These are phyloP conservation scores for Serendipita sp. DNA, from an alignment of 768 basidiomycete genomes.

Conservation along the genomic window DNA sequence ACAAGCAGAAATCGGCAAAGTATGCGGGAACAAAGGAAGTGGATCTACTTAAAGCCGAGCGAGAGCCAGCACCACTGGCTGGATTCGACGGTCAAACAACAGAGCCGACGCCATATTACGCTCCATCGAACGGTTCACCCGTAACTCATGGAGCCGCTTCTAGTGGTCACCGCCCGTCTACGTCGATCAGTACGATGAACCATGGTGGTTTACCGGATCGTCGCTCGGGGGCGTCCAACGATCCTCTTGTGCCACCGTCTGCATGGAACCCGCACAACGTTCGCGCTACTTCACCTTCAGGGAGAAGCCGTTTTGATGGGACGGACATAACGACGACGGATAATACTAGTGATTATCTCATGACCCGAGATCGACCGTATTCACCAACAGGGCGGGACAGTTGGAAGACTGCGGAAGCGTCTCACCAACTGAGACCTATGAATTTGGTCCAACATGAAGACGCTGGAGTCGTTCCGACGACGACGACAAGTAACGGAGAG, in stretches of 20 bases:
- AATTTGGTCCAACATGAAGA: constrained; percentile 79
- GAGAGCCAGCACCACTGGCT: not conserved
- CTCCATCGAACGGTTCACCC: not conserved
- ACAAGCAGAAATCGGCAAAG: not conserved
- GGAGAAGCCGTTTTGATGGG: not conserved
- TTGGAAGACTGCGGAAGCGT: not conserved
- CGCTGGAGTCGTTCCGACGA: constrained; percentile 39
- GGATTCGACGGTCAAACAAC: not conserved
- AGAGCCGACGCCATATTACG: constrained; percentile 1
- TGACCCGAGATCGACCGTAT: not conserved
- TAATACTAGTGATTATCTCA: not conserved
- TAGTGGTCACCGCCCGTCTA: not conserved
- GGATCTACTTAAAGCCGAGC: not conserved
- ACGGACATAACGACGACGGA: not conserved
- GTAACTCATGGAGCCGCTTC: not conserved
- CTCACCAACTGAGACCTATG: constrained; percentile 41
- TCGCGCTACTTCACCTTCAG: not conserved
- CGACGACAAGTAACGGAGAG: constrained; percentile 33
- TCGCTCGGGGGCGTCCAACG: not conserved
- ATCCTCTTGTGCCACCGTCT: not conserved
- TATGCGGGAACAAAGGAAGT: constrained; percentile 1
- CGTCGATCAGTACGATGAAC: not conserved
- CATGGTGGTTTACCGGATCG: not conserved
- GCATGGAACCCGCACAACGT: not conserved
- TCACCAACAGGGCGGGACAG: too few relatives aligned